Evolutionary conservation across 2,329 filamentous ascomycete species (phyloP).

Genomic region (Xylariaceae sp.): DNA sequence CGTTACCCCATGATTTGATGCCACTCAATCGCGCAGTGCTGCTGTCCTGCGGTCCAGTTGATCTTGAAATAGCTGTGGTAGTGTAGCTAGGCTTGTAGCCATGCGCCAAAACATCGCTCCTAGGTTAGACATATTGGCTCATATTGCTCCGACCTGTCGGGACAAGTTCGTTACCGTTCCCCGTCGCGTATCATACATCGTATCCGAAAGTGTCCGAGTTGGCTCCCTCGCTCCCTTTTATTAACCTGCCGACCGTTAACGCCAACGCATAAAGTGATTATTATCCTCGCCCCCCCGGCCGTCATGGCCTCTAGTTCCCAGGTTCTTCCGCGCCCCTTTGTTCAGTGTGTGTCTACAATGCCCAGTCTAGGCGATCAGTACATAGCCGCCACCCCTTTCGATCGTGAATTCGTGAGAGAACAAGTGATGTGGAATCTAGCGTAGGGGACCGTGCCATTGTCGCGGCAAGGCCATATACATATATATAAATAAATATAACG

Average conservation of each 20-base stretch:
- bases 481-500: too few relatives aligned
- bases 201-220: constrained; percentile 17
- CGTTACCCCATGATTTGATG: constrained; percentile 6
- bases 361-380: constrained; percentile 18
- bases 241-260: constrained; percentile 17
- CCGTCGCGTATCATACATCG: constrained; percentile 21
- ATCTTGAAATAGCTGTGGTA: constrained; percentile 6
- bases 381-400: constrained; percentile 11
- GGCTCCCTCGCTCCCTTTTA: constrained; percentile 14
- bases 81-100: too few relatives aligned
- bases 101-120: constrained; percentile 4
- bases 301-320: constrained; percentile 7
- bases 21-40: constrained; percentile 9
- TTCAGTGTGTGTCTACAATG: constrained; percentile 17
- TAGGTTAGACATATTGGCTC: constrained; percentile 7
- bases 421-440: constrained; percentile 12
- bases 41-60: constrained; percentile 3
- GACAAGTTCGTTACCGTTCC: constrained; percentile 10
- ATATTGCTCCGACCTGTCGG: constrained; percentile 4
- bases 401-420: constrained; percentile 11
- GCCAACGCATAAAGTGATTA: constrained; percentile 19
- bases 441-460: constrained; percentile 8
- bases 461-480: constrained; percentile 7
- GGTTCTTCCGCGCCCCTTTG: constrained; percentile 13
- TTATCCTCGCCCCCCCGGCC: constrained; percentile 3